Evolutionary conservation across 257 asterid species (phyloP).

Genomic region (Solanum chaucha): DNA sequence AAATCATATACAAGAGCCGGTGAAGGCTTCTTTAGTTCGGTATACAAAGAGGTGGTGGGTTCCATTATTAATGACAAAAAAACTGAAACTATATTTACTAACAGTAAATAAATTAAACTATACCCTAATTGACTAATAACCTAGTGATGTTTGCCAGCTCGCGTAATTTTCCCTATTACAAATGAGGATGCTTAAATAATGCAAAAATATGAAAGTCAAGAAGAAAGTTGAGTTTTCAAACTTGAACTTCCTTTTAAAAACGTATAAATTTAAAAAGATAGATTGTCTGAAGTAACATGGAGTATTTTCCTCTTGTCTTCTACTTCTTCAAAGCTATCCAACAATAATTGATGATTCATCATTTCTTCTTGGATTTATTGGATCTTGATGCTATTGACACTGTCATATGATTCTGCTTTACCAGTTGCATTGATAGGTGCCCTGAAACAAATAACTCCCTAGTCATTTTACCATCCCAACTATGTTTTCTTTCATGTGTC

Average conservation of each 20-base stretch:
- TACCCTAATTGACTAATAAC: no score
- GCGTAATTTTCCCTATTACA: no score
- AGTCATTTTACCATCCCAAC: not conserved
- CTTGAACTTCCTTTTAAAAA: not conserved
- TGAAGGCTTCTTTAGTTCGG: no score
- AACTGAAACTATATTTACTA: no score
- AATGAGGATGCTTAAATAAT: not conserved
- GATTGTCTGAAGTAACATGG: not conserved
- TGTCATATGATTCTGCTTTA: not conserved
- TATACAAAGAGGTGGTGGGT: no score
- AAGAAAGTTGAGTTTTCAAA: not conserved
- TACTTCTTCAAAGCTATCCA: not conserved
- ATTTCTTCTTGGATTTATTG: not conserved
- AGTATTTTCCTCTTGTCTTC: not conserved
- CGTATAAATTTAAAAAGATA: no score
- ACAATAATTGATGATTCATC: not conserved
- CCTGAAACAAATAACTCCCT: not conserved
- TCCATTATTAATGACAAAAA: no score
- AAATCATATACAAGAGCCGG: no score
- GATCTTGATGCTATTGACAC: not conserved
- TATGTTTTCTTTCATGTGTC: no score
- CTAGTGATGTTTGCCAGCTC: no score
- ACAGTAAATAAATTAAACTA: no score
- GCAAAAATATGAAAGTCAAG: not conserved
- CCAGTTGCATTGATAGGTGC: not conserved